Evolutionary conservation across 768 basidiomycete species (phyloP).

Genomic region (Phaffia australis): DNA sequence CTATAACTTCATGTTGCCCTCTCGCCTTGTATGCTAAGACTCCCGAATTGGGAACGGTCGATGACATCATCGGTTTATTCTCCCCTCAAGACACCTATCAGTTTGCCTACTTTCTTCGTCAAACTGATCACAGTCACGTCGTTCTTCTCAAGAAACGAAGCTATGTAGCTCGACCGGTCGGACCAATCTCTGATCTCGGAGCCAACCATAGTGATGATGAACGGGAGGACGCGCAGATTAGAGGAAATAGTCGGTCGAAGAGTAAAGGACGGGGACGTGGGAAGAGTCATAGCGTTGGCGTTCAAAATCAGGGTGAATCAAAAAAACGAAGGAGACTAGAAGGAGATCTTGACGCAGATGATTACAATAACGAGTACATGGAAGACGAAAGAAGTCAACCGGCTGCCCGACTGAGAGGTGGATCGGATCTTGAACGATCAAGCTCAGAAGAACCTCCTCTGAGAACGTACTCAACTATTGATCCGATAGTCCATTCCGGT

Average conservation of each 20-base stretch:
- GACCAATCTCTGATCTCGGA: neutral
- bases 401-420: too few relatives aligned
- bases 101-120: constrained; percentile 19
- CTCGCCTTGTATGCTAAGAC: neutral
- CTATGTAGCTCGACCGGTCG: constrained; percentile 13
- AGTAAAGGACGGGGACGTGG: neutral
- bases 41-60: neutral
- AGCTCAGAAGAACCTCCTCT: too few relatives aligned
- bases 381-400: too few relatives aligned
- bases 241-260: neutral
- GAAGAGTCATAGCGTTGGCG: neutral
- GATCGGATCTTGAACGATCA: too few relatives aligned
- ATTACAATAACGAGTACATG: too few relatives aligned
- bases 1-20: neutral
- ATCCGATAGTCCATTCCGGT: too few relatives aligned
- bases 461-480: too few relatives aligned
- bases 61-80: constrained; percentile 8
- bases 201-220: neutral
- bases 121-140: constrained; percentile 13
- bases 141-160: constrained; percentile 20
- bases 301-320: too few relatives aligned
- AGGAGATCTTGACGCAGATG: too few relatives aligned
- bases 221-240: neutral
- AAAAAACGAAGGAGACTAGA: too few relatives aligned
- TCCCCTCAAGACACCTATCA: constrained; percentile 17